Evolutionary conservation across 2,329 filamentous ascomycete species (phyloP), one percentile per base, ranked within the genome.

Genomic region (Fusarium compactum): DNA sequence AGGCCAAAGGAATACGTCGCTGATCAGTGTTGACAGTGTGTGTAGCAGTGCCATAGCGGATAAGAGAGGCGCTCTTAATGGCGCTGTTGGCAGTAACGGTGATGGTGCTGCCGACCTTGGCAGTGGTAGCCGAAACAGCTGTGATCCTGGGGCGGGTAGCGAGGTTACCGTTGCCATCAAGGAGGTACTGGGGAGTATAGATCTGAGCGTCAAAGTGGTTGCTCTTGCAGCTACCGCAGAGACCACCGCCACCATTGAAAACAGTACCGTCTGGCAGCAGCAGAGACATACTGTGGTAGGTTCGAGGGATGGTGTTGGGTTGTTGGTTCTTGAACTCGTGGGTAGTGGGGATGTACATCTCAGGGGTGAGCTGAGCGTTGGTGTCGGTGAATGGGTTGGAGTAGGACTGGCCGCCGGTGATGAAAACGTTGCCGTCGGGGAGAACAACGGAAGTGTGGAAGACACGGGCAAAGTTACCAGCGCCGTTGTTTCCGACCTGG

Each of bases 391-490:
- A 71, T 10, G 68, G 68, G 15, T 58, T 27, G 18, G 58, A 67
- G 40, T 65, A 48, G 3, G 48, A 30, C 34, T 66, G 71, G 2
- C 85, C 85, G 12, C 85, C 85, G 0, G 79, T 78, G 43, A 87
- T 78, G 47, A 87, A 80, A 6, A 85, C 80, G 5, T 78, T 80
- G 11, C 86, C 85, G 54, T 85, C 80, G 0, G 85, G 86, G 1
- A 87, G 81, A 2, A 85, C 78, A n/a, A 85, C 82, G 2, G 80
- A 78, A 29, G 81, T 85, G 54, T 81, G 80, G 67, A 84, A 86
- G 15, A 79, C 78, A 38, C 85, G 83, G 5, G 76, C 27, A 11
- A 66, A 53, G 10, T 54, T 38, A 6, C 76, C 62, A 22, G 47
- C 41, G 1, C 66, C 66, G 7, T 58, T 62, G 24, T 43, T 51